Base-by-base conservation (phyloP, 768 basidiomycete species). In the Kwoniella sp. region DNA sequence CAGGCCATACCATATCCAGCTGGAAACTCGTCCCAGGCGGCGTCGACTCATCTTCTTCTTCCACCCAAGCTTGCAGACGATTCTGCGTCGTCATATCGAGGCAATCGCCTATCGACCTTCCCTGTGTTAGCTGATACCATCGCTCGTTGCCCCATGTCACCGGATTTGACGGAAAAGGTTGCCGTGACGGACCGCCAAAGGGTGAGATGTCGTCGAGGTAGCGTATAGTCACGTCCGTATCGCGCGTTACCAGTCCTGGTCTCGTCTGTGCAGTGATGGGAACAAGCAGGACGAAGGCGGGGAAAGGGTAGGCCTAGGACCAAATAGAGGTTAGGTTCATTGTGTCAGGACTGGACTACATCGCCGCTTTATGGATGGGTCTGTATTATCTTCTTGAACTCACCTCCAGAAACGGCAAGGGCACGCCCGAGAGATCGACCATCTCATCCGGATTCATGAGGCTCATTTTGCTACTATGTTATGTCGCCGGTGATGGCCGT, bases 191-290 rank as follows among this genome's bases (percentile, higher is more conserved):
- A 37, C 70, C 66, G 28, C 63, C 48, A 25, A 75, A 25, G 20
- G 73, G 71, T 8, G 73, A 71, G 1, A 68, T 53, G 47, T 72
- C 69, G n/a, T 75, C 73, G 30, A 48, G 48, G 12, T 59, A 26
- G 45, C 69, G 52, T 22, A 77, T 66, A 22, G 75, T 77, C 25
- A 69, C 55, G 54, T 77, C 75, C 2, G 75, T 77, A 56, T 77
- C 75, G 13, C 71, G 51, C n/a, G 68, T 64, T 7, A 69, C 26
- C 13, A 75, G 52, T 13, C 62, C 30, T 2, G 73, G 73, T 56
- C 73, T 63, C 26, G 55, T 56, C 8, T 52, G 58, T 1, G 55
- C 0, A 8, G 60, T 48, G 1, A 64, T 34, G n/a, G 72, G 72
- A 12, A 70, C 63, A 51, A 68, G 65, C 4, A 74, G 55, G 37